Evolutionary conservation across 177 flowering plant genomes (phyloP).

Genomic region (Vitis hybrid): DNA sequence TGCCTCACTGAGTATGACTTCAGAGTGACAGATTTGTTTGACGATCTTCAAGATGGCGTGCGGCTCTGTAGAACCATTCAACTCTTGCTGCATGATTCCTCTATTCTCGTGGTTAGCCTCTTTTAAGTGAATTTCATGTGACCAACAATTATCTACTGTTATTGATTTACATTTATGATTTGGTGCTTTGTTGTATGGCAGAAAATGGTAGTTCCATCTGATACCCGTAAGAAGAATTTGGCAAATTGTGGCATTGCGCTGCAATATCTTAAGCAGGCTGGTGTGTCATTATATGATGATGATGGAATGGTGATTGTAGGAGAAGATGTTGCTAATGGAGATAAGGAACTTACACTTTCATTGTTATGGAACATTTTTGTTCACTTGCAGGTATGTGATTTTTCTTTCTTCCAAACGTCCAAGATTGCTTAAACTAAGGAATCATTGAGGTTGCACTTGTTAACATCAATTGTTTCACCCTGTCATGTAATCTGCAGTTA

Average conservation of each 20-base stretch:
- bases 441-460: neutral
- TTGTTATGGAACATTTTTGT: slow-evolving; percentile 93
- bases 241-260: slow-evolving; percentile 70
- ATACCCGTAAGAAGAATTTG: slow-evolving; percentile 66
- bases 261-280: slow-evolving; percentile 68
- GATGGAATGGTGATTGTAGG: slow-evolving; percentile 61
- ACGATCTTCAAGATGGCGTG: slow-evolving; percentile 88
- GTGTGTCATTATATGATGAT: slow-evolving; percentile 67
- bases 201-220: slow-evolving; percentile 86
- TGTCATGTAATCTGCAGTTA: slow-evolving; percentile 46
- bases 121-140: neutral
- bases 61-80: slow-evolving; percentile 85
- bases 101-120: slow-evolving; percentile 67
- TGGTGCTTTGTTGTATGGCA: slow-evolving; percentile 30
- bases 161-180: neutral
- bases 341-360: slow-evolving; percentile 72
- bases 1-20: slow-evolving; percentile 79
- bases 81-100: slow-evolving; percentile 65
- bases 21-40: slow-evolving; percentile 63
- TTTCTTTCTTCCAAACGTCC: neutral
- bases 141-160: slow-evolving; percentile 1
- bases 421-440: neutral
- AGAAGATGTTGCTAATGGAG: slow-evolving; percentile 82
- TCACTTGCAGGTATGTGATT: slow-evolving; percentile 69
- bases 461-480: neutral